Evolutionary conservation across 2,329 filamentous ascomycete genomes (phyloP).

Genomic region (Arthroderma sp.): DNA sequence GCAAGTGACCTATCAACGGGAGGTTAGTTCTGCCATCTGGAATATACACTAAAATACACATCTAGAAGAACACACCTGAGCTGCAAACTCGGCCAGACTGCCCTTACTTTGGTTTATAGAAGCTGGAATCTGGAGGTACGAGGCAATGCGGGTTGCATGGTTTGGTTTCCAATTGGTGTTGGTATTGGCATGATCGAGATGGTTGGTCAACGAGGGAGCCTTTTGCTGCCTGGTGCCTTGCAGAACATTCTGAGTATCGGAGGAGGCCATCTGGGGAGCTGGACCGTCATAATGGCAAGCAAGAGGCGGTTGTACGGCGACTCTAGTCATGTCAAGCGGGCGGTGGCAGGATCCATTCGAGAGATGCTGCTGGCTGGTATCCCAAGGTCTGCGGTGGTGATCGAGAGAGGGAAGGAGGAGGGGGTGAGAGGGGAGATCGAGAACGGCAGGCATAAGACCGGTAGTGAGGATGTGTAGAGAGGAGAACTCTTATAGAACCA

Average conservation of each 20-base stretch:
- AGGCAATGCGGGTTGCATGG: slow-evolving; percentile 28
- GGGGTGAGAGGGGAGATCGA: slow-evolving; percentile 1
- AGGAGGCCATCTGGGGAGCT: background rate
- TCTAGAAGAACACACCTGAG: slow-evolving; percentile 45
- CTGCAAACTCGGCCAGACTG: slow-evolving; percentile 68
- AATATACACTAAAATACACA: slow-evolving; percentile 4
- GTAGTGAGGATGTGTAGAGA: background rate
- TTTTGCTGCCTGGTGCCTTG: slow-evolving; percentile 13
- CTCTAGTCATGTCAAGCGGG: background rate
- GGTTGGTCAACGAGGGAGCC: slow-evolving; percentile 15
- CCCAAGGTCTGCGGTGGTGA: slow-evolving; percentile 33
- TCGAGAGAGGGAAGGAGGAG: slow-evolving; percentile 1
- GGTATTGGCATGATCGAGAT: slow-evolving; percentile 3
- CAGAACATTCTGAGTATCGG: background rate
- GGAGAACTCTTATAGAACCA: background rate
- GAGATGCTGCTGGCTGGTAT: slow-evolving; percentile 38
- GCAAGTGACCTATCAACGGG: slow-evolving; percentile 61
- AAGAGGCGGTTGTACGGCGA: background rate
- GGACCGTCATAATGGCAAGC: background rate
- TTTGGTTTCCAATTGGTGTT: slow-evolving; percentile 13
- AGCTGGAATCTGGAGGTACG: slow-evolving; percentile 54
- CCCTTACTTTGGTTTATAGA: slow-evolving; percentile 65
- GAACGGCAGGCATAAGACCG: slow-evolving; percentile 3
- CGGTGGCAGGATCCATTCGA: background rate
- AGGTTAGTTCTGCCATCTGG: background rate